phyloP scores from a whole-genome alignment of 2,329 filamentous ascomycete genomes.

The Exophiala viscosa region DNA sequence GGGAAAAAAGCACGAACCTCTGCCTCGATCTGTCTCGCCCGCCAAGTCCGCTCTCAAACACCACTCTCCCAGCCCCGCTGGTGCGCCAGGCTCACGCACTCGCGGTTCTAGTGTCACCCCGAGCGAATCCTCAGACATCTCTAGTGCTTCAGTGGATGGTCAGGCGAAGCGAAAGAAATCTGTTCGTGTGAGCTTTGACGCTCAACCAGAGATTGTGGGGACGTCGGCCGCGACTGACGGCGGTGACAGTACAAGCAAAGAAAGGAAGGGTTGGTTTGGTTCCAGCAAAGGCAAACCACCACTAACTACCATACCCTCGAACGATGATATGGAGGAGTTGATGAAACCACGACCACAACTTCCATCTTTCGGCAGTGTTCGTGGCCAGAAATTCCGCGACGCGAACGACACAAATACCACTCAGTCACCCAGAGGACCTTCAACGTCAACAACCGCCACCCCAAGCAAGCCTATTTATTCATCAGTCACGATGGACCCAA shows the following conservation, averaged over 20 bases:
- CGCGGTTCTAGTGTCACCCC: conserved; percentile 33
- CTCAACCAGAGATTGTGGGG: conserved; percentile 50
- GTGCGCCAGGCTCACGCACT: background rate
- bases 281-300: conserved; percentile 34
- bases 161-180: conserved; percentile 49
- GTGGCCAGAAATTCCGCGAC: conserved; percentile 39
- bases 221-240: conserved; percentile 37
- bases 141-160: conserved; percentile 46
- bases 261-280: conserved; percentile 35
- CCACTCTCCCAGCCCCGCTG: conserved; percentile 33
- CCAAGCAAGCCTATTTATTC: conserved; percentile 6
- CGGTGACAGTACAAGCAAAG: conserved; percentile 35
- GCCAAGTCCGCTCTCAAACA: conserved; percentile 61
- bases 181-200: conserved; percentile 66
- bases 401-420: conserved; percentile 8
- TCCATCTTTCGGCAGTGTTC: conserved; percentile 62
- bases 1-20: conserved; percentile 55
- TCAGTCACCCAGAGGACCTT: conserved; percentile 29
- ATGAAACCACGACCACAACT: conserved; percentile 58
- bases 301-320: conserved; percentile 31
- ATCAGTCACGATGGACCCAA: conserved; percentile 29
- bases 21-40: conserved; percentile 57
- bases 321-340: conserved; percentile 53
- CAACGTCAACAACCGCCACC: conserved; percentile 1
- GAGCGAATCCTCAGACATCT: conserved; percentile 57